Evolutionary conservation across 352 stramenopile species (phyloP).

Genomic region (Phytophthora pisi): DNA sequence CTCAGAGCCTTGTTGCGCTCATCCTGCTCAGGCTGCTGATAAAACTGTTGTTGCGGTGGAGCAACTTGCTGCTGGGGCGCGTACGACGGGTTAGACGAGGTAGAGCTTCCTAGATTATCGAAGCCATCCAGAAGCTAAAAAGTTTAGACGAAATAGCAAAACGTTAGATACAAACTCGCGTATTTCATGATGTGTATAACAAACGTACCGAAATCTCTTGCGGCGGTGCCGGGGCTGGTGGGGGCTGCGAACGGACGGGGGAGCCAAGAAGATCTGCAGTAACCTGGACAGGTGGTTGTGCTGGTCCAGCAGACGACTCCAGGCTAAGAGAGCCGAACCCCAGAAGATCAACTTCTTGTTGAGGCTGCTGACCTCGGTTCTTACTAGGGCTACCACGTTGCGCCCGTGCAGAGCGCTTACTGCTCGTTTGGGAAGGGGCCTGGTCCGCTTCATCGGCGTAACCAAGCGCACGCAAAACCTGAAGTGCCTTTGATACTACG

Average conservation of each 20-base stretch:
- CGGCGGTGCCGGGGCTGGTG: constrained; percentile 21
- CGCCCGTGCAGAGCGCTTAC: constrained; percentile 17
- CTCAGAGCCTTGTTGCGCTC: constrained; percentile 72
- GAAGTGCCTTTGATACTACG: constrained; percentile 75
- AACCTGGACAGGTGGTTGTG: constrained; percentile 9
- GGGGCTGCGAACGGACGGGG: constrained; percentile 25
- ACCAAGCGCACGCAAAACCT: constrained; percentile 72
- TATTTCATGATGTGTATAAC: neutral
- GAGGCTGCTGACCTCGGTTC: constrained; percentile 25
- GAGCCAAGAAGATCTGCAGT: constrained; percentile 35
- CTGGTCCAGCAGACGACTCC: constrained; percentile 31
- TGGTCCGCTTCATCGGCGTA: constrained; percentile 55
- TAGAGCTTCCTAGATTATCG: constrained; percentile 46
- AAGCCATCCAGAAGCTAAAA: constrained; percentile 55
- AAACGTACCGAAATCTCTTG: constrained; percentile 69
- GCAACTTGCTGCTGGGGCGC: constrained; percentile 36
- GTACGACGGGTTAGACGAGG: constrained; percentile 42
- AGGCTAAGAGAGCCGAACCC: constrained; percentile 71
- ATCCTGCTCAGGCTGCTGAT: constrained; percentile 44
- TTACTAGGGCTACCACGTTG: constrained; percentile 25
- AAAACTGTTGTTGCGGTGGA: constrained; percentile 37
- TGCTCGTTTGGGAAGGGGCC: constrained; percentile 11
- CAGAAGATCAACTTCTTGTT: constrained; percentile 80
- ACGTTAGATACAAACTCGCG: constrained; percentile 24
- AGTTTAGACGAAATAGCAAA: constrained; percentile 3